Evolutionary conservation across 768 basidiomycete species (phyloP), one percentile per base, ranked within the genome.

Genomic region (Phlegmacium glaucopus): DNA sequence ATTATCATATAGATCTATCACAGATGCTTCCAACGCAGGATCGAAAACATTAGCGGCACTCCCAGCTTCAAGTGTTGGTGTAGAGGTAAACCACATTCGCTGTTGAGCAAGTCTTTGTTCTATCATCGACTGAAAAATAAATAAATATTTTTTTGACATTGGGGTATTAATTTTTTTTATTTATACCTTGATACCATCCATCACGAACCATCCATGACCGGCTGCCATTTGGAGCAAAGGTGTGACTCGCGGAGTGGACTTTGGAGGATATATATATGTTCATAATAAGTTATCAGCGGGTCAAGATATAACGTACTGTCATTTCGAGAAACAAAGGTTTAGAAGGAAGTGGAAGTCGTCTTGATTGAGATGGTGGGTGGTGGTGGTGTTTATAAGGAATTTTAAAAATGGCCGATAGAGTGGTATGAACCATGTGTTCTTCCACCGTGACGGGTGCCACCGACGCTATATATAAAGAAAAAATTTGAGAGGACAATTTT

Each of bases 51-150:
- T 34, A 2, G 3, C 11, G n/a, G 10, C 32, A n/a, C 32, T 34
- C 10, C 32, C 32, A 6, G 32, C 32, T 34, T 34, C 11, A n/a
- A 34, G 32, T n/a, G 32, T 34, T 11, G 32, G 32, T 4, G 32
- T 34, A n/a, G 32, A 10, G 32, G 32, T 34, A 6, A 34, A 34
- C 69, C 69, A 71, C 67, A 71, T 69, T 18, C 69, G 60, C 45
- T 71, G 69, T 39, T 71, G 69, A 4, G 69, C 68, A 18, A 68
- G 52, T 9, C 67, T 68, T 44, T 71, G 69, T 42, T 71, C 68
- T 9, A 70, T 60, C 58, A 68, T 64, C 17, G 68, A 67, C 59
- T 70, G 49, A 6, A 34, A 34, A 34, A 3, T 11, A n/a, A 34
- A n/a, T 11, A 3, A 11, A 10, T 10, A 3, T 3, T 34, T 6